Conservation (phyloP, 1,139 yeast species). For the Yamadazyma trypodendri region DNA sequence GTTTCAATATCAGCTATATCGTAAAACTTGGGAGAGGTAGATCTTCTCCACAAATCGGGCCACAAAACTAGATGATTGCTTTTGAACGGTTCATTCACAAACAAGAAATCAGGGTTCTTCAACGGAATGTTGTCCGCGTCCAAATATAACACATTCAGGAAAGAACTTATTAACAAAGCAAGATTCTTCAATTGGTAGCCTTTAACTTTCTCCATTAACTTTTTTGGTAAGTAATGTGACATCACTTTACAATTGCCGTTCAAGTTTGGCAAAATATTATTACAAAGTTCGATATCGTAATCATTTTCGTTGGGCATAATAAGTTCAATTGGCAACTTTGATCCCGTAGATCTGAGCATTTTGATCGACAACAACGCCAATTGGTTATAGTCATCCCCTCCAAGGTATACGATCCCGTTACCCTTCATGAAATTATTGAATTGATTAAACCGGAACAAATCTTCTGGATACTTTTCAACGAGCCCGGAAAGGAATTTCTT, state of each 20-base stretch:
- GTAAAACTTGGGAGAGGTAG: conserved; percentile 36
- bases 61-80: conserved; percentile 30
- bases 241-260: conserved; percentile 34
- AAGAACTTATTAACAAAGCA: conserved; percentile 34
- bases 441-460: conserved; percentile 19
- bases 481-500: conserved; percentile 18
- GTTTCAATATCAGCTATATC: conserved; percentile 27
- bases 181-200: conserved; percentile 36
- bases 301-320: conserved; percentile 30
- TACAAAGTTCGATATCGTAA: conserved; percentile 32
- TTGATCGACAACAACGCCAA: conserved; percentile 54
- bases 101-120: conserved; percentile 32
- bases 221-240: conserved; percentile 29
- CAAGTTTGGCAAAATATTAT: conserved; percentile 26
- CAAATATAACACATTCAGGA: conserved; percentile 31
- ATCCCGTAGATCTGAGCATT: conserved; percentile 52
- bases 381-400: conserved; percentile 61
- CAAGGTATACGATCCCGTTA: conserved; percentile 61
- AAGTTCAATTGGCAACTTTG: conserved; percentile 59
- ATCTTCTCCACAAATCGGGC: conserved; percentile 44
- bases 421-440: conserved; percentile 38
- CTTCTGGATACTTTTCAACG: conserved; percentile 24
- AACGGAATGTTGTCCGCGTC: conserved; percentile 39
- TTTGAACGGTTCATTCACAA: conserved; percentile 31
- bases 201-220: conserved; percentile 18